Conservation (phyloP, 2,329 filamentous ascomycete genomes). For the Ceratocystis lukuohia region DNA sequence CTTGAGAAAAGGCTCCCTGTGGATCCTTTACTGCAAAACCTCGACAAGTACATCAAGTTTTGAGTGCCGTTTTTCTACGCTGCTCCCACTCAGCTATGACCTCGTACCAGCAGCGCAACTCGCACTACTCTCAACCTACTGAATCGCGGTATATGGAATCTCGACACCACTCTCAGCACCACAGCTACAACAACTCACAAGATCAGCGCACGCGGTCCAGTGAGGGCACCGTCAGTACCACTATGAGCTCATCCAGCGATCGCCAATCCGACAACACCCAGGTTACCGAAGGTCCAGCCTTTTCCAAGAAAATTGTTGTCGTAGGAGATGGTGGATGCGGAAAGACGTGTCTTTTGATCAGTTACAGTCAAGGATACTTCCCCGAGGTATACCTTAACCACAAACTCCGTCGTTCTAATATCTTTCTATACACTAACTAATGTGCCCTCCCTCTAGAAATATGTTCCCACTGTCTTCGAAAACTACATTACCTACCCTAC, state of each 20-base stretch:
- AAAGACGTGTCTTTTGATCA: conserved; percentile 96
- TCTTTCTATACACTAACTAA: no score
- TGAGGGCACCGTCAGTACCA: conserved; percentile 81
- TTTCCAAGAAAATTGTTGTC: conserved; percentile 98
- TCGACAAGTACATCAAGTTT: not conserved
- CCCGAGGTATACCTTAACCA: conserved; percentile 56
- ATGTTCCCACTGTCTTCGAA: conserved; percentile 96
- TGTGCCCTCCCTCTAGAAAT: conserved; percentile 56
- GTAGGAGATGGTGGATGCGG: conserved; percentile 96
- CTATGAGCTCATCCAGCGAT: conserved; percentile 60
- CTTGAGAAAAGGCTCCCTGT: not conserved
- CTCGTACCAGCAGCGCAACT: conserved; percentile 18
- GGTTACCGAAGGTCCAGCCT: conserved; percentile 78
- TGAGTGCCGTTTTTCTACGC: conserved; percentile 6
- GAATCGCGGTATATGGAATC: conserved; percentile 14
- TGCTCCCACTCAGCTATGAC: conserved; percentile 14
- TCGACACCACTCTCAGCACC: conserved; percentile 15
- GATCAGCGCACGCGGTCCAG: conserved; percentile 54
- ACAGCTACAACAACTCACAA: conserved; percentile 37
- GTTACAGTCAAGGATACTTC: conserved; percentile 97
- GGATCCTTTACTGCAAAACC: not conserved
- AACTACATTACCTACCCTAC: conserved; percentile 98
- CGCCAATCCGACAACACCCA: conserved; percentile 69
- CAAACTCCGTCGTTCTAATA: no score
- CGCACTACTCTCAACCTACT: conserved; percentile 17